Percentiles rank a stretch among this genome's conserved stretches.
Evolutionary conservation across 1,139 yeast genomes (phyloP).

Genomic region (Lodderomyces margitis): DNA sequence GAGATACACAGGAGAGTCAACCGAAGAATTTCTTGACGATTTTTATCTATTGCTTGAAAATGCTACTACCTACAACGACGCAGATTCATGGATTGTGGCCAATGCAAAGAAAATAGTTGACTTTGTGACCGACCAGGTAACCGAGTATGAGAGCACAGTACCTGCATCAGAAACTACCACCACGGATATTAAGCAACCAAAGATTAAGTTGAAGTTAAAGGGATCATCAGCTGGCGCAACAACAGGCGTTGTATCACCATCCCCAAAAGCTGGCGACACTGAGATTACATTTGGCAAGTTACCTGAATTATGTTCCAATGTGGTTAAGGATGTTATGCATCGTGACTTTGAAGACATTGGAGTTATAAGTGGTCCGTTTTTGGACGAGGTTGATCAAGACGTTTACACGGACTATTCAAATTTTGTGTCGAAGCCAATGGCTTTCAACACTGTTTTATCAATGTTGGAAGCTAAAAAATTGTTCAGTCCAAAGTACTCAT

Average conservation of each 20-base stretch:
- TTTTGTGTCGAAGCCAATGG: slow-evolving; percentile 54
- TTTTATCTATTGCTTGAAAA: slow-evolving; percentile 57
- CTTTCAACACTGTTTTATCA: slow-evolving; percentile 46
- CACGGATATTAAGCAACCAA: slow-evolving; percentile 10
- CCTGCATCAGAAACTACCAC: slow-evolving; percentile 5
- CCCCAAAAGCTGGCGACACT: slow-evolving; percentile 5
- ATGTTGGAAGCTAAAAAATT: slow-evolving; percentile 44
- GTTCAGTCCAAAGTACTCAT: slow-evolving; percentile 25
- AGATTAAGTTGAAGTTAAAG: slow-evolving; percentile 15
- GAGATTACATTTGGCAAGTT: slow-evolving; percentile 22
- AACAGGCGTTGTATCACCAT: neutral
- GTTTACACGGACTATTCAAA: slow-evolving; percentile 62
- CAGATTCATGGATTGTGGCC: slow-evolving; percentile 58
- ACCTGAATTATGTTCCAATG: slow-evolving; percentile 21
- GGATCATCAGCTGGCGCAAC: slow-evolving; percentile 2
- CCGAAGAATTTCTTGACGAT: slow-evolving; percentile 50
- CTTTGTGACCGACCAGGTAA: slow-evolving; percentile 43
- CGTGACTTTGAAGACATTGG: slow-evolving; percentile 46
- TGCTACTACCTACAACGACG: slow-evolving; percentile 61
- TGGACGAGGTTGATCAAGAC: slow-evolving; percentile 54
- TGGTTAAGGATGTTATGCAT: slow-evolving; percentile 38
- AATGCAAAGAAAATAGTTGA: slow-evolving; percentile 47
- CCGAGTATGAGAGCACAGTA: slow-evolving; percentile 22
- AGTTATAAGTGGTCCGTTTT: slow-evolving; percentile 52
- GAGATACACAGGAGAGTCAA: slow-evolving; percentile 26